A percentile compares a stretch with the other conserved stretches of the same genome.
These are phyloP conservation scores for Drosera spatulata DNA, from an alignment of 179 eudicot genomes.

Conservation along the genomic window DNA sequence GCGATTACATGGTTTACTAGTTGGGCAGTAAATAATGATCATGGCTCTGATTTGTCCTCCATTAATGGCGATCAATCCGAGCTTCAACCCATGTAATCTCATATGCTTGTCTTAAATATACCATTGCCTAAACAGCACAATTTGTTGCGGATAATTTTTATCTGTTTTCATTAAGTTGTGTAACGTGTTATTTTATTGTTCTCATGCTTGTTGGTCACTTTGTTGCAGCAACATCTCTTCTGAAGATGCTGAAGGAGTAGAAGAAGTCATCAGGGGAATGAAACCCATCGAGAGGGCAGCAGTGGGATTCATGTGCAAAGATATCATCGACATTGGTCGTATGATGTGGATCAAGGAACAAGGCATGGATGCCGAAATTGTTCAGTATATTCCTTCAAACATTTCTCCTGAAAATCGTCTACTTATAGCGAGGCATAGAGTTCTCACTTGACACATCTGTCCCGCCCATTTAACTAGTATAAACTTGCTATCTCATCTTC, in stretches of 20 bases:
- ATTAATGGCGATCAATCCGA: constrained; percentile 19
- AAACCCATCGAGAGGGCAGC: constrained; percentile 60
- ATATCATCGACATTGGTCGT: constrained; percentile 85
- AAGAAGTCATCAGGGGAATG: constrained; percentile 43
- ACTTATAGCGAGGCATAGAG: constrained; percentile 39
- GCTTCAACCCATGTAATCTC: constrained; percentile 24
- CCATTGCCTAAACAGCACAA: no score
- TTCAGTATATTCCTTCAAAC: constrained; percentile 64
- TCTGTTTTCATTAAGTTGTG: no score
- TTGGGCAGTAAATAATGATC: constrained; percentile 98
- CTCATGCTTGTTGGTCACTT: neutral
- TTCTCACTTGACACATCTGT: neutral
- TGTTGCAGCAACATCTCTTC: constrained; percentile 21
- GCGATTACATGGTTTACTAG: constrained; percentile 93
- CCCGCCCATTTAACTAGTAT: no score
- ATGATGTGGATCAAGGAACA: constrained; percentile 66
- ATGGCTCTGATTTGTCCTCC: constrained; percentile 43
- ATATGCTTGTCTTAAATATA: no score
- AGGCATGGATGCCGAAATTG: constrained; percentile 49
- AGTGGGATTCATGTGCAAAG: constrained; percentile 94
- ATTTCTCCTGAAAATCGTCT: constrained; percentile 90
- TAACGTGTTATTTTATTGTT: neutral
- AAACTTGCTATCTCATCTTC: no score
- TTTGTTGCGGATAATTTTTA: no score
- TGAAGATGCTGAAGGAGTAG: constrained; percentile 24